Evolutionary conservation across 495 filamentous ascomycete genomes (phyloP).

Genomic region (Trypethelium eluteriae): DNA sequence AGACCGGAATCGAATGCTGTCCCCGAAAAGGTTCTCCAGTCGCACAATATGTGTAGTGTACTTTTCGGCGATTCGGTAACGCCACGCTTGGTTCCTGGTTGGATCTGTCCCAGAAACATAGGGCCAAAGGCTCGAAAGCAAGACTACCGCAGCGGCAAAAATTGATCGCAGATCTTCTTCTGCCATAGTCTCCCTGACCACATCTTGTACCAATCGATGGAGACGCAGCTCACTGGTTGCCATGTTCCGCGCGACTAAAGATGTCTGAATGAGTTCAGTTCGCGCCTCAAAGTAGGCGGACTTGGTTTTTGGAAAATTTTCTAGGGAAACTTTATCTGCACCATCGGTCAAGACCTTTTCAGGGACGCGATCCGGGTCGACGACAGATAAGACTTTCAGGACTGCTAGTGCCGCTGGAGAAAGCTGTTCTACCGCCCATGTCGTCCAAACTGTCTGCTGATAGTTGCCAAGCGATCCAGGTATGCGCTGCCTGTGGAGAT

Average conservation of each 20-base stretch:
- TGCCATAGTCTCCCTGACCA: not conserved
- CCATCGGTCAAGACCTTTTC: constrained; percentile 1
- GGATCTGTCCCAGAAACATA: constrained; percentile 10
- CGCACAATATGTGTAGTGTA: constrained; percentile 3
- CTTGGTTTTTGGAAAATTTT: constrained; percentile 8
- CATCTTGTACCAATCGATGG: constrained; percentile 3
- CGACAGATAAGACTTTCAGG: constrained; percentile 2
- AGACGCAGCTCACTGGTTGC: constrained; percentile 6
- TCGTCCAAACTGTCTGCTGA: constrained; percentile 4
- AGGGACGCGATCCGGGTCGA: not conserved
- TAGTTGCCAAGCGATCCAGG: not conserved
- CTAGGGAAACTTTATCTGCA: not conserved
- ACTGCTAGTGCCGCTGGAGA: constrained; percentile 1
- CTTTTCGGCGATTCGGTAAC: not conserved
- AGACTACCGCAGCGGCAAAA: constrained; percentile 5
- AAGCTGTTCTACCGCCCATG: constrained; percentile 10
- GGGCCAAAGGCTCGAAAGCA: constrained; percentile 9
- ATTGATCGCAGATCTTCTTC: not conserved
- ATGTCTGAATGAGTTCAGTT: constrained; percentile 10
- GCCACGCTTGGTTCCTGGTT: constrained; percentile 2
- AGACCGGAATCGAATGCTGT: not conserved
- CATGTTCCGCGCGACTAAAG: constrained; percentile 2
- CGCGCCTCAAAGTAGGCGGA: constrained; percentile 4
- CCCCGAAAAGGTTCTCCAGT: not conserved
- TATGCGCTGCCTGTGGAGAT: not conserved